These are phyloP conservation scores for Epithemia pelagica DNA, from an alignment of 108 stramenopile genomes.

Conservation along the genomic window DNA sequence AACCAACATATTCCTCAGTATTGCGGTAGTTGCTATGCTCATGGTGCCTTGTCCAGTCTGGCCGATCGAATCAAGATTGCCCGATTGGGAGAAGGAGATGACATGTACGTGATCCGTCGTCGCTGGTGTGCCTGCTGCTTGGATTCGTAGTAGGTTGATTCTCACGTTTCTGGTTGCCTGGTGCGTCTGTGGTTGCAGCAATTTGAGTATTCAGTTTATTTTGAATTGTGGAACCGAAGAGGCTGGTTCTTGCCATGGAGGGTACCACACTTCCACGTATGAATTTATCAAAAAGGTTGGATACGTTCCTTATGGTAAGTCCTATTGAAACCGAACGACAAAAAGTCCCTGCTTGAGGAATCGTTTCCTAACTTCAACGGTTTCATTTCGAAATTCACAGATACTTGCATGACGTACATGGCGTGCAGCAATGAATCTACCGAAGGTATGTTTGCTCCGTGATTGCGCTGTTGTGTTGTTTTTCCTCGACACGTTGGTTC, in stretches of 20 bases:
- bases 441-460: constrained; percentile 26
- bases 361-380: no score
- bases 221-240: constrained; percentile 76
- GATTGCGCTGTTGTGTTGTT: no score
- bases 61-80: constrained; percentile 93
- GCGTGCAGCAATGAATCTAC: constrained; percentile 66
- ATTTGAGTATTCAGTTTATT: constrained; percentile 72
- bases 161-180: not conserved
- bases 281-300: constrained; percentile 66
- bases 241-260: constrained; percentile 89
- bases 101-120: constrained; percentile 34
- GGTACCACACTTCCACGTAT: constrained; percentile 55
- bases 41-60: constrained; percentile 73
- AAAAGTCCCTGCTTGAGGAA: no score
- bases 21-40: constrained; percentile 69
- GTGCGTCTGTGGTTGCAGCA: constrained; percentile 11
- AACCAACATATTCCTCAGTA: constrained; percentile 91
- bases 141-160: not conserved
- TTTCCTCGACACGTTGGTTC: no score
- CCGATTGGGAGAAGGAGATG: constrained; percentile 44
- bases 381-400: no score
- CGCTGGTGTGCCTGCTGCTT: not conserved
- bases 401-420: constrained; percentile 70
- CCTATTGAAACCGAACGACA: no score
- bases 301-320: constrained; percentile 37